These are phyloP conservation scores for Clitopilus hobsonii DNA, from an alignment of 768 basidiomycete species.

Conservation along the genomic window DNA sequence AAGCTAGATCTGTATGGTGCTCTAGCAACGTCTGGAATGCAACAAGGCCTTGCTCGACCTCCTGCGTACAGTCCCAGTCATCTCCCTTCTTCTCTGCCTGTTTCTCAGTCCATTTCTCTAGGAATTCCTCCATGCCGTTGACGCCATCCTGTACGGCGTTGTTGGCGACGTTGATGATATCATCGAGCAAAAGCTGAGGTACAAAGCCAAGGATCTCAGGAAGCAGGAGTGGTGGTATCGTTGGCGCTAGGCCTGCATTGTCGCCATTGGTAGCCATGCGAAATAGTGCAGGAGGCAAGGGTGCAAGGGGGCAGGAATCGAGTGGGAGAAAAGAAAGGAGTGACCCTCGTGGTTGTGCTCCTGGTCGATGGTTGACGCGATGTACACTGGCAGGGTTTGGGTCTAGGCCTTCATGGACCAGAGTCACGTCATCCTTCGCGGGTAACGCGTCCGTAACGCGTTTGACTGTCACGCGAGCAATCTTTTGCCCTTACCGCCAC, in stretches of 20 bases:
- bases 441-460: not conserved
- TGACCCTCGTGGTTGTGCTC: not conserved
- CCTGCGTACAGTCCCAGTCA: slow-evolving; percentile 57
- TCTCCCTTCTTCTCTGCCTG: slow-evolving; percentile 43
- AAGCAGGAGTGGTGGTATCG: slow-evolving; percentile 44
- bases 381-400: not conserved
- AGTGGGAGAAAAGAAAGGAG: not conserved
- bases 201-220: slow-evolving; percentile 80
- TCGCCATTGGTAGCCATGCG: not conserved
- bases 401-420: not conserved
- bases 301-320: not conserved
- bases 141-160: slow-evolving; percentile 75
- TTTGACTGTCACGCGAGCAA: not conserved
- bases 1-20: slow-evolving; percentile 83
- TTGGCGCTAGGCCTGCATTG: not conserved
- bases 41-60: slow-evolving; percentile 76
- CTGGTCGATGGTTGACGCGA: not conserved
- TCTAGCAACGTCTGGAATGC: slow-evolving; percentile 87
- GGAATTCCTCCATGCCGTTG: slow-evolving; percentile 75
- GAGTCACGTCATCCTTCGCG: not conserved
- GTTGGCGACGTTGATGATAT: slow-evolving; percentile 80
- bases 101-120: slow-evolving; percentile 69
- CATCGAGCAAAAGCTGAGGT: slow-evolving; percentile 80
- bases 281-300: no score
- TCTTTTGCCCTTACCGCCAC: not conserved